phyloP scores from a whole-genome alignment of 2,329 filamentous ascomycete genomes.

The Pseudocercospora macadamiae region DNA sequence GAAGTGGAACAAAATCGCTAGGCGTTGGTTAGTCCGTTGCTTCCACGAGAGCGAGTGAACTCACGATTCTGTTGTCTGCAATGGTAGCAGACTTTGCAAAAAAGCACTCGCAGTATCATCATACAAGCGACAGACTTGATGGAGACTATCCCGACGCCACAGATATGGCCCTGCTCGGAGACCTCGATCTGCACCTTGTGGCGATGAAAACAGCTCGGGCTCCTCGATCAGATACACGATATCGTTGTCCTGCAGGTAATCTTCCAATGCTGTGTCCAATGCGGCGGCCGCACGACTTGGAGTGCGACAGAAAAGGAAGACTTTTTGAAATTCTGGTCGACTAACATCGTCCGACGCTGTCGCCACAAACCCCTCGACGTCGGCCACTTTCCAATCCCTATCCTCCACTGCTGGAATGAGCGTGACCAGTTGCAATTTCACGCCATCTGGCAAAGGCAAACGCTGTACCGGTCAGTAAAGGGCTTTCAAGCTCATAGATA shows the following conservation, averaged over 20 bases:
- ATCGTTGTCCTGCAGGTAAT: neutral
- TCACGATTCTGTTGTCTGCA: neutral
- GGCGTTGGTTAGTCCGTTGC: neutral
- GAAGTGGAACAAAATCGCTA: neutral
- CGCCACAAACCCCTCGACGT: neutral
- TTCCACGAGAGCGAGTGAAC: neutral
- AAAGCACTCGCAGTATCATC: constrained; percentile 4
- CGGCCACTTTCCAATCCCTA: too few relatives aligned
- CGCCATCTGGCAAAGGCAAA: neutral
- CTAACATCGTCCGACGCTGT: neutral
- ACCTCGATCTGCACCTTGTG: neutral
- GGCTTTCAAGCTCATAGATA: neutral
- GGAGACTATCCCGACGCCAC: neutral
- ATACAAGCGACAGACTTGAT: neutral
- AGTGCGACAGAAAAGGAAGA: neutral
- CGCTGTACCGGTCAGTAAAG: neutral
- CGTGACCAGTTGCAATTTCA: neutral
- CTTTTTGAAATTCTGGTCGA: neutral
- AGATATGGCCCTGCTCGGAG: neutral
- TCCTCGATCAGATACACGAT: neutral
- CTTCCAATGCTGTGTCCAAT: neutral
- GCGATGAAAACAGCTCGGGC: neutral
- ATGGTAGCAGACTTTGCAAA: neutral
- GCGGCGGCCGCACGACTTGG: neutral
- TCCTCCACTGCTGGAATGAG: neutral